Conservation (phyloP, 805 yeast species). For the Pichia scutulata region DNA sequence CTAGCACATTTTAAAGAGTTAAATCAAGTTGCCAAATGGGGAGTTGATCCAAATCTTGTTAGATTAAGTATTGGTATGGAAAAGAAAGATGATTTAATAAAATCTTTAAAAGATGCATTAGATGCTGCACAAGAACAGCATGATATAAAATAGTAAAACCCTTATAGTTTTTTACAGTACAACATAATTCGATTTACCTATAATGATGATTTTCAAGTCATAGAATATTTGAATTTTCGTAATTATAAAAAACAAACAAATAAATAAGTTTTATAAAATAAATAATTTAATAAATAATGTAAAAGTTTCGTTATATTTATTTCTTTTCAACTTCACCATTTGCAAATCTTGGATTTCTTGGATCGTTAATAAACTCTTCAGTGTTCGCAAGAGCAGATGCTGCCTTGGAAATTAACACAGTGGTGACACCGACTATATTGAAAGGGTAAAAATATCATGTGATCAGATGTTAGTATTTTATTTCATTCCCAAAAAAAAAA, state of each 20-base stretch:
- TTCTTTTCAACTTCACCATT: slow-evolving; percentile 28
- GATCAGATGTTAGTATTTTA: slow-evolving; percentile 1
- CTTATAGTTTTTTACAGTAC: background rate
- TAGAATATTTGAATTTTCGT: background rate
- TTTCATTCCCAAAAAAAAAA: no score
- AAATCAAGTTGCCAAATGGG: slow-evolving; percentile 74
- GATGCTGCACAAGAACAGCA: slow-evolving; percentile 35
- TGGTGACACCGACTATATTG: slow-evolving; percentile 43
- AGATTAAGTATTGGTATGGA: slow-evolving; percentile 85
- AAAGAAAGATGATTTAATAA: slow-evolving; percentile 49
- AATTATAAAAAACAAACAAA: background rate
- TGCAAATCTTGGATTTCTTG: slow-evolving; percentile 88
- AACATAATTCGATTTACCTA: background rate
- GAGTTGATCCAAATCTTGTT: slow-evolving; percentile 69
- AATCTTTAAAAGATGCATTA: slow-evolving; percentile 45
- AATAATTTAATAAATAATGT: background rate
- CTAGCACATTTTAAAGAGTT: slow-evolving; percentile 79
- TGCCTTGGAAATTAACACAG: slow-evolving; percentile 62
- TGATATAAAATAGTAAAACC: slow-evolving; percentile 11
- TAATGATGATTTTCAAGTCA: background rate
- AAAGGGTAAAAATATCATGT: background rate
- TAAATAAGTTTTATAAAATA: background rate
- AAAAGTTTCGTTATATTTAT: slow-evolving; percentile 12
- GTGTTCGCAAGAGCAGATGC: slow-evolving; percentile 64
- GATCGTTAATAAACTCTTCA: slow-evolving; percentile 82